Evolutionary conservation across 495 filamentous ascomycete species (phyloP).

Genomic region (Achaetomiella virescens): DNA sequence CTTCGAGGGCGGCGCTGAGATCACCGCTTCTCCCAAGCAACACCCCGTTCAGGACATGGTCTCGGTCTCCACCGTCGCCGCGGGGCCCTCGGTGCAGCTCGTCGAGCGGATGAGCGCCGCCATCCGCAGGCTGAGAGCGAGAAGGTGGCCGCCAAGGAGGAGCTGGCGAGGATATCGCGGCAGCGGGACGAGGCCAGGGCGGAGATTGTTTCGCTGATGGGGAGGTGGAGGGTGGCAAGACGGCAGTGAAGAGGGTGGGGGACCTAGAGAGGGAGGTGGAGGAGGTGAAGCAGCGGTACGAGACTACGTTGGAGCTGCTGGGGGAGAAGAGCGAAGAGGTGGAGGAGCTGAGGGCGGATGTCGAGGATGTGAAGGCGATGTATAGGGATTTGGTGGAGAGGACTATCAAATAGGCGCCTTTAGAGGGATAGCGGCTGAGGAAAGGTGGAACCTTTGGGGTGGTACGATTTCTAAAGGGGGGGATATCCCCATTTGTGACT

Average conservation of each 20-base stretch:
- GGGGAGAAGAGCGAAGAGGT: slow-evolving; percentile 95
- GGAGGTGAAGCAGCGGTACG: slow-evolving; percentile 65
- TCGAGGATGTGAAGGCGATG: slow-evolving; percentile 88
- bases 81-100: slow-evolving; percentile 89
- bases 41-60: slow-evolving; percentile 80
- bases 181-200: slow-evolving; percentile 89
- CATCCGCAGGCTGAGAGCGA: slow-evolving; percentile 88
- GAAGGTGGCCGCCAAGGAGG: slow-evolving; percentile 77
- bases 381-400: slow-evolving; percentile 87
- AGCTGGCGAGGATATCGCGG: slow-evolving; percentile 66
- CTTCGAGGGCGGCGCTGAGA: slow-evolving; percentile 47
- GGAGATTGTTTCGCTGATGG: slow-evolving; percentile 84
- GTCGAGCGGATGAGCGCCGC: slow-evolving; percentile 95
- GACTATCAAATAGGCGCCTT: slow-evolving; percentile 50
- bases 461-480: background rate
- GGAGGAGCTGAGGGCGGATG: slow-evolving; percentile 82
- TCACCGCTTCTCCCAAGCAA: slow-evolving; percentile 58
- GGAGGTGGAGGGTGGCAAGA: slow-evolving; percentile 66
- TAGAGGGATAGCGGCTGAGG: background rate
- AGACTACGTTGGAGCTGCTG: slow-evolving; percentile 87
- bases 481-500: background rate
- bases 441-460: background rate
- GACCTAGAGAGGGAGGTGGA: slow-evolving; percentile 60
- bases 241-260: slow-evolving; percentile 51
- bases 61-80: slow-evolving; percentile 78